Conservation (phyloP, 2,329 filamentous ascomycete genomes). For the Talaromyces pinophilus region DNA sequence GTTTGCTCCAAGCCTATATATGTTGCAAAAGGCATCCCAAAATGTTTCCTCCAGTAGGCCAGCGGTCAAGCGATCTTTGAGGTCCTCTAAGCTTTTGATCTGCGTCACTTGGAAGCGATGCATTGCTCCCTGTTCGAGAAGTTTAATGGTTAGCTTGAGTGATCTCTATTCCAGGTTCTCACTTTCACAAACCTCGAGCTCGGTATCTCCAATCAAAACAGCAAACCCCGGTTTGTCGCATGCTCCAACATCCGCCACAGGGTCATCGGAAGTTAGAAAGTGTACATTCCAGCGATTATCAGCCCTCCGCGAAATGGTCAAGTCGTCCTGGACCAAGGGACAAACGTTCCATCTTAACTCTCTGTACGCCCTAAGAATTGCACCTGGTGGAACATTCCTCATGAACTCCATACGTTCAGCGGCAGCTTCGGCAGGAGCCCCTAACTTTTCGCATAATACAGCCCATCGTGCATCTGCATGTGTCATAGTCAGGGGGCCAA, state of each 20-base stretch:
- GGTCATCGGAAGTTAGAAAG: not conserved
- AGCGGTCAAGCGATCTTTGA: not conserved
- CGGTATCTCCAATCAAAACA: conserved; percentile 8
- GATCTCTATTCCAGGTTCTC: not conserved
- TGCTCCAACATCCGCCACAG: not conserved
- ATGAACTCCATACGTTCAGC: conserved; percentile 1
- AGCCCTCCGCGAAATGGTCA: conserved; percentile 7
- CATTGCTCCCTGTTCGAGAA: not conserved
- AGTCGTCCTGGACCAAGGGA: conserved; percentile 4
- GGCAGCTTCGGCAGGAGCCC: not conserved
- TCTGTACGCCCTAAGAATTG: not conserved
- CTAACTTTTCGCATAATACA: not conserved
- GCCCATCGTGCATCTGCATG: conserved; percentile 4
- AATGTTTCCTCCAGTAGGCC: not conserved
- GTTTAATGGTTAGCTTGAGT: not conserved
- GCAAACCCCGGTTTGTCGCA: not conserved
- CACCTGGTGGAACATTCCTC: not conserved
- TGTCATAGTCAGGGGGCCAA: not conserved
- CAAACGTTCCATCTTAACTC: conserved; percentile 1
- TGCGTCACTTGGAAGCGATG: not conserved
- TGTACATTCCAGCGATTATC: conserved; percentile 3
- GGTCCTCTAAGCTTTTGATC: not conserved
- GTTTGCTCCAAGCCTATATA: not conserved
- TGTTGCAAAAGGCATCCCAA: not conserved
- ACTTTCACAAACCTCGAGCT: conserved; percentile 2